Base-by-base conservation (phyloP, 192 early-diverging fungal species). In the Coemansia sp. region DNA sequence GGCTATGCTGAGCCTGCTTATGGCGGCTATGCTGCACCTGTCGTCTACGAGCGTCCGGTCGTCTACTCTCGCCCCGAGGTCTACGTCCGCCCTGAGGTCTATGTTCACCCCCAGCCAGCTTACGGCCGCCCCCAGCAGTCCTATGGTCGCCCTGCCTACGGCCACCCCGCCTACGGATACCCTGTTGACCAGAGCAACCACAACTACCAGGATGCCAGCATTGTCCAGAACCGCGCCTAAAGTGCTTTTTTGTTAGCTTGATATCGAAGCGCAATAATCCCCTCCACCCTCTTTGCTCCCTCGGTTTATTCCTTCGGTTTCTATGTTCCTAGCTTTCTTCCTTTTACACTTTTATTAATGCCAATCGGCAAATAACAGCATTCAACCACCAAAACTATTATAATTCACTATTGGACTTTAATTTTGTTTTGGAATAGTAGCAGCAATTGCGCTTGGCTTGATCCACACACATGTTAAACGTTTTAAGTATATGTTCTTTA, bases 181-280 rank as follows among this genome's bases (percentile, higher is more conserved):
- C 22, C 65, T 22, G 65, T 36, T 46, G 67, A 20, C 32, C 59
- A 65, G 24, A 45, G 55, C 46, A 72, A 72, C 70, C 66, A 81
- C 78, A 75, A 81, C 61, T 31, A 46, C 38, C 78, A 76, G 78
- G 20, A 72, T 11, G 78, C 72, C 27, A 65, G 70, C 63, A 81
- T 81, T 61, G 70, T 81, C 42, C 78, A 81, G 78, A 76, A 76
- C 78, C 78, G 75, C 70, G 46, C 31, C 39, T 81, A 82, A 74
- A 46, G 55, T 31, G 29, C n/a, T 58, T 20, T 27, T 32, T 58
- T 20, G 8, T 10, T n/a, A 22, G 29, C 29, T 34, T 58, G 55
- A 32, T 32, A 34, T 29, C 55, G 27, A 58, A 58, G 55, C 55
- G 29, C 29, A 58, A 58, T 58, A 34, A 58, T 34, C 27, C 55